phyloP scores from a whole-genome alignment of 805 yeast genomes.

The Zygosaccharomyces lentus region DNA sequence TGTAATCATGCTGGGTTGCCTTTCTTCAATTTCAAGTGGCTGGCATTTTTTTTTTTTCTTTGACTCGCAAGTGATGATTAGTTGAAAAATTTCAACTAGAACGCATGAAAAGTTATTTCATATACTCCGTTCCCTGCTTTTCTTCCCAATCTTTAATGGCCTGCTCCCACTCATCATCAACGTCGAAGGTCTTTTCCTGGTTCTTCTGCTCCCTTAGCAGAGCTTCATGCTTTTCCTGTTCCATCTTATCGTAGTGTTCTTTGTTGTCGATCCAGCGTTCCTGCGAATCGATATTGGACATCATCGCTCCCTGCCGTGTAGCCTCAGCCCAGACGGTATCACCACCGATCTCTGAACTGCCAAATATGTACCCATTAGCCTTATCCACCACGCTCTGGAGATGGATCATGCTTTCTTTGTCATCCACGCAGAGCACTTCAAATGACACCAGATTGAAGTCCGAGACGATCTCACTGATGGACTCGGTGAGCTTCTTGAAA shows the following conservation, averaged over 20 bases:
- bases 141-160: slow-evolving; percentile 58
- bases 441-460: slow-evolving; percentile 85
- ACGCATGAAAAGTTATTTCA: slow-evolving; percentile 13
- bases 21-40: not conserved
- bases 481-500: slow-evolving; percentile 64
- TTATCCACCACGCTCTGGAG: slow-evolving; percentile 75
- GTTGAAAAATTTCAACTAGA: not conserved
- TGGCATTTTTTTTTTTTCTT: not conserved
- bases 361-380: slow-evolving; percentile 91
- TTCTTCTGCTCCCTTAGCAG: slow-evolving; percentile 40
- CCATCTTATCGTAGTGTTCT: slow-evolving; percentile 65
- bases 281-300: slow-evolving; percentile 64
- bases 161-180: slow-evolving; percentile 70
- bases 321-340: slow-evolving; percentile 98
- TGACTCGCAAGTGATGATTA: no score
- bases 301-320: slow-evolving; percentile 66
- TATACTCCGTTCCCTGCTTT: slow-evolving; percentile 34
- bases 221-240: slow-evolving; percentile 43
- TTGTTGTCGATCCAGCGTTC: slow-evolving; percentile 94
- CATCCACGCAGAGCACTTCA: slow-evolving; percentile 87
- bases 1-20: not conserved
- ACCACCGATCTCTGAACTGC: slow-evolving; percentile 93
- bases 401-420: slow-evolving; percentile 86
- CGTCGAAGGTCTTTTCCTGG: slow-evolving; percentile 45
- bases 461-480: slow-evolving; percentile 76